These are phyloP conservation scores for Musa troglodytarum DNA, from an alignment of 176 grass and related monocot species.

Conservation along the genomic window DNA sequence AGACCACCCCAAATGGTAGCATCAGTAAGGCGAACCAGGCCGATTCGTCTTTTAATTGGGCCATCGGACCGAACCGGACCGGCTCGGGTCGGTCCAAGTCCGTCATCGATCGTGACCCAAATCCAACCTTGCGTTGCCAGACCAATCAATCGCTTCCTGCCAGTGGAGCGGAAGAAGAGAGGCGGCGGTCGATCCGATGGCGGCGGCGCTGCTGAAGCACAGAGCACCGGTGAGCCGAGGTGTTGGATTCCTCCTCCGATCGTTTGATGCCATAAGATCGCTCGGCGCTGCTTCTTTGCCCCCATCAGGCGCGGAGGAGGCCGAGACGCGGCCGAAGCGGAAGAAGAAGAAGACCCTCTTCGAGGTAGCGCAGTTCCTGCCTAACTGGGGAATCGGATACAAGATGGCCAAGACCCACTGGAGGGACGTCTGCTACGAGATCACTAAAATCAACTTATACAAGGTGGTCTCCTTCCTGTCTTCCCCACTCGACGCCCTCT, in stretches of 20 bases:
- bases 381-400: slow-evolving; percentile 70
- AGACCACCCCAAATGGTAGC: no score
- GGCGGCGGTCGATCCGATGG: background rate
- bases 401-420: slow-evolving; percentile 88
- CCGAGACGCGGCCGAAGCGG: slow-evolving; percentile 33
- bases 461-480: slow-evolving; percentile 30
- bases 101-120: no score
- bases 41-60: no score
- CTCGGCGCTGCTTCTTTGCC: slow-evolving; percentile 1
- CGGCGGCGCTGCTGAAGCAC: background rate
- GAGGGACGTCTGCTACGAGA: slow-evolving; percentile 80
- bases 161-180: no score
- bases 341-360: slow-evolving; percentile 97
- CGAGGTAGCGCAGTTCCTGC: slow-evolving; percentile 84
- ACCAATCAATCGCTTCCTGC: no score
- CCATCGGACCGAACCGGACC: no score
- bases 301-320: background rate
- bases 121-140: no score
- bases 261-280: slow-evolving; percentile 1
- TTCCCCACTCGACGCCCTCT: no score
- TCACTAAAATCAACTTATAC: slow-evolving; percentile 97
- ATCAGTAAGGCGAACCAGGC: no score
- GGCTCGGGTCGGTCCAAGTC: no score
- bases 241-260: background rate
- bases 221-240: background rate